Evolutionary conservation across 441 rosid genomes (phyloP), one percentile per base, ranked within the genome.

Genomic region (Iberis amara): DNA sequence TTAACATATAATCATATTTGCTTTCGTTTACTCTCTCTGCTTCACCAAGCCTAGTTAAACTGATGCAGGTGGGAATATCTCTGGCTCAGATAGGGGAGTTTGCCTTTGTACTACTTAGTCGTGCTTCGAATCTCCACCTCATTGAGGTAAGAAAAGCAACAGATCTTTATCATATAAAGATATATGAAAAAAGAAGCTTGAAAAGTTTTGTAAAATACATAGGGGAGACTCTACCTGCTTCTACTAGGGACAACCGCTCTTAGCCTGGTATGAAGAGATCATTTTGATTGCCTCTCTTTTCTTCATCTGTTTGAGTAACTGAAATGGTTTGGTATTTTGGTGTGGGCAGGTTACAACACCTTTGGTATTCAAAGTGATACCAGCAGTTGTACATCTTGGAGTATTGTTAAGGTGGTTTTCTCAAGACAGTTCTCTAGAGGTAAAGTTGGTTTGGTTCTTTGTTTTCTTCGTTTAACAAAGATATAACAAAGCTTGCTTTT

Each of bases 11-110:
- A 39, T 47, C 30, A 58, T 39, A 13, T 42, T 39, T 36, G 24
- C 38, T 61, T 6, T 6, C 39, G 27, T 52, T 14, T 48, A 53
- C 8, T 4, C 57, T 4, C 57, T 10, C 15, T 27, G 47, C 10
- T 32, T 61, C 3, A 55, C 21, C 21, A 18, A 18, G 21, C 21
- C 21, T 23, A 28, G 23, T 30, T 27, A 43, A 21, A 56, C 31
- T 44, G 50, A 28, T 48, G 71, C 68, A 90, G 98, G 98, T 85
- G 62, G 98, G 98, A 63, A 68, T 90, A 83, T 85, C 98, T 64
- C 71, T 91, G 67, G 98, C 98, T 7, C 96, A 90, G 74, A 90
- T 90, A 61, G 96, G 98, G 48, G 98, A 91, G 71, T 91, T 87
- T 36, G 92, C 98, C 51, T 91, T 91, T 74, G 98, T 91, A 68